These are phyloP conservation scores for Dissophora ornata DNA, from an alignment of 192 early-diverging fungal genomes.

Conservation along the genomic window DNA sequence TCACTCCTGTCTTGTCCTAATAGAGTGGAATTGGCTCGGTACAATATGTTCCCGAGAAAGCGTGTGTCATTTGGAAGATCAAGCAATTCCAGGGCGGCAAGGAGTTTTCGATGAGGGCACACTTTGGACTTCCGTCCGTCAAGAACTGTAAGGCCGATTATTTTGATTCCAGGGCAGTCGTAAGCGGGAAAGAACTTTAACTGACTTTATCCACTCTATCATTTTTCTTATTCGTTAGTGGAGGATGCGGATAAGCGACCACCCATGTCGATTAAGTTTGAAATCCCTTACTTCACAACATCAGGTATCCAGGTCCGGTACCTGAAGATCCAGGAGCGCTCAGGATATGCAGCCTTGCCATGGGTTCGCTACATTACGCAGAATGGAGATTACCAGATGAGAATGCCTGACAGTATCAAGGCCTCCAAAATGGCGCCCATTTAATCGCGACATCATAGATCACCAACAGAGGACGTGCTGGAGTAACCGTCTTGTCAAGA, in stretches of 20 bases:
- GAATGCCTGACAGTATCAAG: constrained; percentile 89
- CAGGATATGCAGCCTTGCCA: constrained; percentile 87
- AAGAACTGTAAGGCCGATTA: constrained; percentile 81
- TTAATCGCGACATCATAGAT: constrained; percentile 51
- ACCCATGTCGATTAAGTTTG: constrained; percentile 88
- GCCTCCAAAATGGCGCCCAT: constrained; percentile 76
- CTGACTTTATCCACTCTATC: not conserved
- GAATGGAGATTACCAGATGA: constrained; percentile 94
- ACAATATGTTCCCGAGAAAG: constrained; percentile 93
- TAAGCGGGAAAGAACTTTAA: not conserved
- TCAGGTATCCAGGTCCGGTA: constrained; percentile 93
- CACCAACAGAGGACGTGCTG: too few relatives aligned
- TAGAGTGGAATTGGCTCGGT: constrained; percentile 88
- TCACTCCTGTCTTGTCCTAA: too few relatives aligned
- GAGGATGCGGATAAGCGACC: constrained; percentile 86
- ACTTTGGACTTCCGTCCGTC: constrained; percentile 88
- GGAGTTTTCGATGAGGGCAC: constrained; percentile 91
- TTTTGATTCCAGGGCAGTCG: not conserved
- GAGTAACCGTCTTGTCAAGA: too few relatives aligned
- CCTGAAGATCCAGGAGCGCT: constrained; percentile 91
- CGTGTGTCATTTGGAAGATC: constrained; percentile 97
- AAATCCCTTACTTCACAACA: constrained; percentile 91
- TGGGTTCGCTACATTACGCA: constrained; percentile 93
- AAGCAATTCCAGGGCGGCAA: constrained; percentile 98
- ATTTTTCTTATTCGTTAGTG: constrained; percentile 29